Base-by-base conservation (phyloP, 371 early-diverging fungal genomes). In the Furculomyces boomerangus region DNA sequence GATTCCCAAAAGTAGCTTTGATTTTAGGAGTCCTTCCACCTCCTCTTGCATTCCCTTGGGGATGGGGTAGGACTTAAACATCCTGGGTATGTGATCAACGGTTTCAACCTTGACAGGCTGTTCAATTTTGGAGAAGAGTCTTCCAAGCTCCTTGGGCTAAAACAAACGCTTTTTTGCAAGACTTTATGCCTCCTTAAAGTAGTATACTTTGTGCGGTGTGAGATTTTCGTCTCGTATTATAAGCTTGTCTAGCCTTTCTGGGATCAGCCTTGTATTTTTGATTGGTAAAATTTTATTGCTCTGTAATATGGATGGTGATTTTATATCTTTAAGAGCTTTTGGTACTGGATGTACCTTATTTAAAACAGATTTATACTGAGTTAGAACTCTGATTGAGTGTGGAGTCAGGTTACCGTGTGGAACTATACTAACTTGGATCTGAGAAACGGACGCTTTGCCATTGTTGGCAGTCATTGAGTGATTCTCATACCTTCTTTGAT, bases 1-100 rank as follows among this genome's bases (percentile, higher is more conserved):
- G 13, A 66, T 49, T 13, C 60, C 58, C 1, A 50, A 53, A 18
- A 53, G 57, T 13, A 66, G 1, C 22, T 53, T 56, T 2, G 22
- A 18, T 31, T 53, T 32, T 13, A 58, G 26, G 2, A 58, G 24
- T 2, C 29, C 29, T 30, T 54, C 37, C 18, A 58, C 56, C 1
- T 31, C 31, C 10, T 55, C 31, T 26, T 24, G 47, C 28, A 58
- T 47, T 31, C 26, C 29, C 51, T 47, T 24, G 3, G 57, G 55
- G 1, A 54, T 30, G 16, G 58, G 45, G 29, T 35, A 55, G 7
- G 58, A 3, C 31, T 44, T 52, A n/a, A 44, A 26, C 3, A 46
- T 1, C 58, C 56, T 56, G 7, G 58, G 58, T 14, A 24, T 25
- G 29, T 58, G 58, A 3, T 16, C 5, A 20, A 58, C 46, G 7